These are phyloP conservation scores for Isatis tinctoria DNA, from an alignment of 345 rosid species.

Conservation along the genomic window DNA sequence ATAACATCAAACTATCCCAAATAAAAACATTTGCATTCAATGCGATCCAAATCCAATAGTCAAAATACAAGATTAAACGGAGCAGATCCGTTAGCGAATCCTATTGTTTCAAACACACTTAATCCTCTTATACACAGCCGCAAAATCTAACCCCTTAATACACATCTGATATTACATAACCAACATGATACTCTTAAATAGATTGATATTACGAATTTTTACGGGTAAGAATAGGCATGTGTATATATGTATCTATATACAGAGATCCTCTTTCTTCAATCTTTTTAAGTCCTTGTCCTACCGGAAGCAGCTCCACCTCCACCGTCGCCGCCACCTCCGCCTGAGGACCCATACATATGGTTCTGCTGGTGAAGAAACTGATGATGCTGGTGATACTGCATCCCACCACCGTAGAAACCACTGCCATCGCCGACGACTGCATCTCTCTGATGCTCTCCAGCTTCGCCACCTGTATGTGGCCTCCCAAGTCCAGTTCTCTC, in stretches of 20 bases:
- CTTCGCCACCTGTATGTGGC: constrained; percentile 23
- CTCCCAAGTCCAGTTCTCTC: constrained; percentile 44
- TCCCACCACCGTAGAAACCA: constrained; percentile 31
- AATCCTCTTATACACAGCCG: constrained; percentile 30
- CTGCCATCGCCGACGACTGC: constrained; percentile 14
- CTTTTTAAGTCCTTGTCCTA: constrained; percentile 28
- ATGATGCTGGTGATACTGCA: constrained; percentile 34
- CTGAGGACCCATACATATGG: constrained; percentile 28
- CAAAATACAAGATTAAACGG: background rate
- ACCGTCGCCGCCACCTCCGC: constrained; percentile 12
- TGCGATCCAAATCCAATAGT: constrained; percentile 15
- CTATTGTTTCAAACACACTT: constrained; percentile 15
- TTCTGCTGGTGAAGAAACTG: constrained; percentile 35
- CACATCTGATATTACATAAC: constrained; percentile 23
- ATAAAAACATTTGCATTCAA: constrained; percentile 12
- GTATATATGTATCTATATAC: constrained; percentile 27
- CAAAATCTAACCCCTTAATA: constrained; percentile 21
- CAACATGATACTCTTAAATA: constrained; percentile 7
- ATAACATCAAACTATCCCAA: background rate
- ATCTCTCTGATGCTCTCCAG: constrained; percentile 39
- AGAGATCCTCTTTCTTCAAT: constrained; percentile 22
- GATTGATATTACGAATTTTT: background rate
- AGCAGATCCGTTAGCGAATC: constrained; percentile 15
- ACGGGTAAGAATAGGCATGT: constrained; percentile 20
- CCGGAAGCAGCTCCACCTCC: constrained; percentile 26